A percentile compares a stretch with the other conserved stretches of the same genome.
phyloP scores from a whole-genome alignment of 2,329 filamentous ascomycete species.

The Cadophora gregata region DNA sequence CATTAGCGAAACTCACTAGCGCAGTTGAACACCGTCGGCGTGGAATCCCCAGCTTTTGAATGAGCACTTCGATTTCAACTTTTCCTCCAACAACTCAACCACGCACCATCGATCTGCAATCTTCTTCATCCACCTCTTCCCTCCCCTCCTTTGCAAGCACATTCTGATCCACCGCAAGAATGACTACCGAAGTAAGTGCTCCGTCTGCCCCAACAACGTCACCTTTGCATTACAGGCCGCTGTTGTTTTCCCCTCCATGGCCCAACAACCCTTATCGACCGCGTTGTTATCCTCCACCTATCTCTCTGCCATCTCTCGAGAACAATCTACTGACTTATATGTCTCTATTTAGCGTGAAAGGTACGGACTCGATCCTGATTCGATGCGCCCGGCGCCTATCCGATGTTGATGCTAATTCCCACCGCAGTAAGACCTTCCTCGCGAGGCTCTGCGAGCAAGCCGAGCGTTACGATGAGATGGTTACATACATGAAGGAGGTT shows the following conservation, averaged over 20 bases:
- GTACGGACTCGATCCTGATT: conserved; percentile 33
- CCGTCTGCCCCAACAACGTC: conserved; percentile 26
- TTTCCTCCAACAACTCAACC: conserved; percentile 28
- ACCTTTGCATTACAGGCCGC: conserved; percentile 24
- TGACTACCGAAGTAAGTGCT: conserved; percentile 47
- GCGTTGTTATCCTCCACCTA: conserved; percentile 30
- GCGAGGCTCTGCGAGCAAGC: conserved; percentile 99
- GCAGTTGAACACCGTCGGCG: not conserved
- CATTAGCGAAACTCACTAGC: conserved; percentile 6
- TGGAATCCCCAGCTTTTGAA: conserved; percentile 17
- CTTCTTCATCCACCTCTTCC: conserved; percentile 22
- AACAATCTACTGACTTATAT: conserved; percentile 35
- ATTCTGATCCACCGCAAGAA: conserved; percentile 33
- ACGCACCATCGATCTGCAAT: conserved; percentile 23
- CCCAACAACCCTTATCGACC: conserved; percentile 36
- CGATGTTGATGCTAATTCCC: conserved; percentile 35
- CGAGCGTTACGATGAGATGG: conserved; percentile 99
- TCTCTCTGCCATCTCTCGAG: conserved; percentile 21
- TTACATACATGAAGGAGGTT: conserved; percentile 99
- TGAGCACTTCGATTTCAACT: conserved; percentile 16
- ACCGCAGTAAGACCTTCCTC: conserved; percentile 95
- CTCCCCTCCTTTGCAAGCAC: conserved; percentile 19
- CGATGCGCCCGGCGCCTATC: conserved; percentile 17
- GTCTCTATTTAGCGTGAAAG: conserved; percentile 44
- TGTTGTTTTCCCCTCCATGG: conserved; percentile 36